Evolutionary conservation across 176 grass and related monocot species (phyloP).

Genomic region (Zea mays): Zm-B73-REFERENCE-NAM-5.0 NC_050102.1:28700501-28701000

Average conservation of each 20-base stretch:
- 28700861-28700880: conserved; percentile 86
- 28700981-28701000: conserved; percentile 64
- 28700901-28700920: conserved; percentile 98
- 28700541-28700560: background rate
- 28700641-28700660: background rate
- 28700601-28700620: background rate
- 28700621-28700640: background rate
- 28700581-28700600: background rate
- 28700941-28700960: conserved; percentile 77
- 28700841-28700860: conserved; percentile 86
- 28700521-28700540: background rate
- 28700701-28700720: background rate
- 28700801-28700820: conserved; percentile 76
- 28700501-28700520: background rate
- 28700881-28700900: conserved; percentile 74
- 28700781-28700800: conserved; percentile 68
- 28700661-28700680: background rate
- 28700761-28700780: conserved; percentile 45
- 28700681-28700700: background rate
- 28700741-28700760: conserved; percentile 25
- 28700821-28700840: conserved; percentile 85
- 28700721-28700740: background rate
- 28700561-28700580: background rate
- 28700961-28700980: conserved; percentile 70
- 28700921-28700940: conserved; percentile 90